Evolutionary conservation across 1,284 basidiomycete species (phyloP).

Genomic region (Moesziomyces sp.): DNA sequence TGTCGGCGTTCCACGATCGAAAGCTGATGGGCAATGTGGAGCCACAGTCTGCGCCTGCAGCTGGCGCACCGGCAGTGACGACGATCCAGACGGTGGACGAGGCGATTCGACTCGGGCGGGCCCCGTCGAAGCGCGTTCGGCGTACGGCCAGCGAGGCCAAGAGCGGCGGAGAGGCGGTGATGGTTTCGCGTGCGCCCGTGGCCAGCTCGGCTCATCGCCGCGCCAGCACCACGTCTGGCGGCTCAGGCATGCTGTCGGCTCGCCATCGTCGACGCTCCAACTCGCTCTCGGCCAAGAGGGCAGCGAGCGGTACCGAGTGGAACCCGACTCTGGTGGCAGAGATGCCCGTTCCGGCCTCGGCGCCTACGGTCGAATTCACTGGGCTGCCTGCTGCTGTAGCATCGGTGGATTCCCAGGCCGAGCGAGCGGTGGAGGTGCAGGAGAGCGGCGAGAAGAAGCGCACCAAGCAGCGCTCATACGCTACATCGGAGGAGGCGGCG

Average conservation of each 20-base stretch:
- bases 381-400: too few species aligned
- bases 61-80: not conserved
- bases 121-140: constrained; percentile 44
- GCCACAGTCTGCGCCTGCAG: not conserved
- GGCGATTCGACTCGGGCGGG: constrained; percentile 40
- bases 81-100: constrained; percentile 18
- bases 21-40: not conserved
- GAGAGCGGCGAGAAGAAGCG: constrained; percentile 10
- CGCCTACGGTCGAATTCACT: not conserved
- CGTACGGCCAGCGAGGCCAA: constrained; percentile 27
- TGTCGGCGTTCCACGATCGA: constrained; percentile 45
- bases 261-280: constrained; percentile 12
- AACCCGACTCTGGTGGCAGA: constrained; percentile 19
- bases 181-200: constrained; percentile 12
- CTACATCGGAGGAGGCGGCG: constrained; percentile 51
- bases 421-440: too few species aligned
- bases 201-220: not conserved
- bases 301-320: constrained; percentile 3
- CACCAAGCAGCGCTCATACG: constrained; percentile 27
- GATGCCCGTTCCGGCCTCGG: not conserved
- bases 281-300: constrained; percentile 12
- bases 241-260: not conserved
- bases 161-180: constrained; percentile 30
- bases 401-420: too few species aligned
- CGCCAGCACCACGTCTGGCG: not conserved